These are phyloP conservation scores for Globisporangium nunn DNA, from an alignment of 352 stramenopile species.

Conservation along the genomic window DNA sequence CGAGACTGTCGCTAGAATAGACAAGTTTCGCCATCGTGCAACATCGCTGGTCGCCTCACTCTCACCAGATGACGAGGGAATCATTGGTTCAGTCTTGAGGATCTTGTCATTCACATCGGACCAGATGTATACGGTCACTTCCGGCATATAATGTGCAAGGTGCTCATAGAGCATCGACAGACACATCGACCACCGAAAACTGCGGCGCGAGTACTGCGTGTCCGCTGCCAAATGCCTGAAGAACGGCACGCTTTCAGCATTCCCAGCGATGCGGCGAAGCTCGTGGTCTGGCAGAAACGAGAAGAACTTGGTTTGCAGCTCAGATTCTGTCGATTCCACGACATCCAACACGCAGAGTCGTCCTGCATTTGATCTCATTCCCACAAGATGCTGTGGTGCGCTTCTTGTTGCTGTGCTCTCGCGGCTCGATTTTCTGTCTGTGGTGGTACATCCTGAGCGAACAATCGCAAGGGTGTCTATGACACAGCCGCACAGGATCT, in stretches of 20 bases:
- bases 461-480: conserved; percentile 31
- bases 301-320: conserved; percentile 25
- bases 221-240: conserved; percentile 11
- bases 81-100: conserved; percentile 48
- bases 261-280: background rate
- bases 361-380: background rate
- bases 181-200: conserved; percentile 53
- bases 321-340: conserved; percentile 19
- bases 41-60: conserved; percentile 17
- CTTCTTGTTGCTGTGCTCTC: background rate
- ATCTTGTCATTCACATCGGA: conserved; percentile 52
- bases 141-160: conserved; percentile 30
- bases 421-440: background rate
- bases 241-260: background rate
- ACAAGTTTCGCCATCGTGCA: conserved; percentile 58
- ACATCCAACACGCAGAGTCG: conserved; percentile 12
- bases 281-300: conserved; percentile 15
- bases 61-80: conserved; percentile 17
- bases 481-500: conserved; percentile 17
- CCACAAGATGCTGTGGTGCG: too few relatives aligned
- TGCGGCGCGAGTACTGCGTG: conserved; percentile 9
- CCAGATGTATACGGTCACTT: conserved; percentile 67
- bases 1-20: conserved; percentile 43
- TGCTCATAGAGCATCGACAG: conserved; percentile 36
- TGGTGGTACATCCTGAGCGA: conserved; percentile 1